Conservation (phyloP, 208 protist species). For the Porcisia hertigi region DNA sequence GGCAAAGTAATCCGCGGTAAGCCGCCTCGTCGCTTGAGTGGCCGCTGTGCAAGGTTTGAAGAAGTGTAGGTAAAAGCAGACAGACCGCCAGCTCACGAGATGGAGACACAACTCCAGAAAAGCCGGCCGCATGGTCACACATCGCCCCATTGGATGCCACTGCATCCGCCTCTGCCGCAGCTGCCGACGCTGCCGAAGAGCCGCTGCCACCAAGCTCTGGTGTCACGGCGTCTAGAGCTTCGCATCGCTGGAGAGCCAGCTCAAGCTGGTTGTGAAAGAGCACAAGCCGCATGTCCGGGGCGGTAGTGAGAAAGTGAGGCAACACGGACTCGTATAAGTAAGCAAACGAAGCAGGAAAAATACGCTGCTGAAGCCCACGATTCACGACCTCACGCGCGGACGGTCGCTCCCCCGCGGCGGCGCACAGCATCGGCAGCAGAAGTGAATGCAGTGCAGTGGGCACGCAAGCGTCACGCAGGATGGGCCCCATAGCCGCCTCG, state of each 20-base stretch:
- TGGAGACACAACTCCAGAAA: background rate
- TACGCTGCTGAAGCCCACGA: constrained; percentile 12
- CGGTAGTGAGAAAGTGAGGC: constrained; percentile 48
- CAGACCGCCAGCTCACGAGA: constrained; percentile 17
- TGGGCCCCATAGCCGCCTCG: constrained; percentile 10
- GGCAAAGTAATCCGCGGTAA: constrained; percentile 42
- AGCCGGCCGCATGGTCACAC: background rate
- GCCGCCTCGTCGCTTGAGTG: constrained; percentile 41
- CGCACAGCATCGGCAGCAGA: constrained; percentile 39
- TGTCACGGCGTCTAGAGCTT: background rate
- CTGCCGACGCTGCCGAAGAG: background rate
- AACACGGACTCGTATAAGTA: constrained; percentile 45
- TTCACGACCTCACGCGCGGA: constrained; percentile 48
- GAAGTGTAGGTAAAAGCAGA: constrained; percentile 54
- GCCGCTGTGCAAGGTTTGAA: constrained; percentile 45
- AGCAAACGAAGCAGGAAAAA: constrained; percentile 60
- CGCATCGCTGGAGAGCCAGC: constrained; percentile 13
- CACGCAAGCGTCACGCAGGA: constrained; percentile 23
- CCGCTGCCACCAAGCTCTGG: background rate
- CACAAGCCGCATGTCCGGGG: constrained; percentile 50
- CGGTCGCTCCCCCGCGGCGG: constrained; percentile 31
- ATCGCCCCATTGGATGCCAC: background rate
- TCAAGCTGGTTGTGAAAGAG: constrained; percentile 40
- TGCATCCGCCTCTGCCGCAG: background rate
- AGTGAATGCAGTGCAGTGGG: constrained; percentile 17